Base-by-base conservation (phyloP, 2,329 filamentous ascomycete genomes). In the Fusarium proliferatum region DNA sequence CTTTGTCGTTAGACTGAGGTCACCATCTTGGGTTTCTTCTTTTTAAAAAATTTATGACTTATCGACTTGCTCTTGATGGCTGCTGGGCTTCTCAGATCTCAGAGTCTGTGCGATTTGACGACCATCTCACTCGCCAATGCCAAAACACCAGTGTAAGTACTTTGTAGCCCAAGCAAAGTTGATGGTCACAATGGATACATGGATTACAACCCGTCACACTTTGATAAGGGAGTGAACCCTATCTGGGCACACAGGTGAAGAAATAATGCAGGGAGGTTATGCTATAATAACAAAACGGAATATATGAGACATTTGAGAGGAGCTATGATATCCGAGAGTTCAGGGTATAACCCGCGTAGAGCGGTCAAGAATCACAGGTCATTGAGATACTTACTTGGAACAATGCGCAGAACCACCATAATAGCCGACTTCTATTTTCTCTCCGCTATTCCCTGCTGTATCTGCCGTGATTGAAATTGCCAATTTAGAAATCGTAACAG, bases 201-300 rank as follows among this genome's bases (percentile, higher is more conserved):
- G 56, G 36, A 42, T 68, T 68, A 9, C 36, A 51, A 12, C 38
- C 19, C 13, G 33, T 33, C 36, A 39, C 17, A 28, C 34, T 28
- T 23, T 61, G 28, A 39, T 57, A 62, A 53, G 70, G 61, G 69
- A 73, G 58, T 36, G 23, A 42, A 42, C 71, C 66, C 71, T 73
- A 73, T 26, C 23, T 23, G 26, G 12, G 9, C 65, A 59, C 67
- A 65, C 52, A 43, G 26, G 43, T 59, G 8, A 21, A 6, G 5
- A 33, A 33, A 41, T 26, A 9, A 26, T 48, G 23, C 9, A 39
- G 26, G 34, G 51, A 26, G 41, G 19, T 15, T 23, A 41, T 34
- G 23, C 10, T 28, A 16, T 30, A 51, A 23, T 4, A 21, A 53
- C n/a, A 11, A 34, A 26, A 45, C 21, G 8, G 34, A 26, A 69